Evolutionary conservation across 345 rosid species (phyloP), one percentile per base, ranked within the genome.

Genomic region (Microthlaspi erraticum): DNA sequence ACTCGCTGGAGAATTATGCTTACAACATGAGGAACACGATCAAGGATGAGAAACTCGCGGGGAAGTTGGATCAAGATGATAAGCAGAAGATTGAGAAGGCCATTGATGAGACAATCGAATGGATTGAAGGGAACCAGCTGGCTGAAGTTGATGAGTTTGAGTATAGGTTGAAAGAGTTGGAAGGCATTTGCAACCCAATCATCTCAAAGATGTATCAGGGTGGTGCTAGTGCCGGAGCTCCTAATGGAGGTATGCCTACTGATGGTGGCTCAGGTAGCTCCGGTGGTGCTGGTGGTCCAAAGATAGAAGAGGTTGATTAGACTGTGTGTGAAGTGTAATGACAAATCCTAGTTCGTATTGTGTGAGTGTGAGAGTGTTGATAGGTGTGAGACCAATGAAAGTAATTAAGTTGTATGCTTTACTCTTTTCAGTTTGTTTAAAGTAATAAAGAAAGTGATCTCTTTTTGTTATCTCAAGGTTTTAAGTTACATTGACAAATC

Each of bases 231-330:
- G 54, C 66, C 0, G 81, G 77, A 20, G 67, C 19, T 55, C 60
- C 70, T 7, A 16, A 10, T 2, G 68, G 57, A 23, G 72, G 73
- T 60, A 60, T 66, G 77, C 54, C 72, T 0, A 50, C 73, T 29
- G n/a, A 62, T 5, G 66, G 74, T 29, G 64, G 45, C 6, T 65
- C 71, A 0, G 59, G 61, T 23, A 58, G 54, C 4, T 65, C 74
- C 0, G 64, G 70, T 3, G 36, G 69, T 13, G 76, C 72, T 36
- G 74, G 80, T 48, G 81, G 87, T 41, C 87, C 84, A 0, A 81
- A 81, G 83, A 81, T 83, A 12, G 87, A 83, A 61, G 87, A 83
- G 48, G 84, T 83, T 20, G 87, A 81, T 20, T 83, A 62, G 56
- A 62, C 26, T 11, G 32, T 60, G 10, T 10, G 23, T 6, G 5